phyloP scores from a whole-genome alignment of 805 yeast species.

The Spathaspora gorwiae region DNA sequence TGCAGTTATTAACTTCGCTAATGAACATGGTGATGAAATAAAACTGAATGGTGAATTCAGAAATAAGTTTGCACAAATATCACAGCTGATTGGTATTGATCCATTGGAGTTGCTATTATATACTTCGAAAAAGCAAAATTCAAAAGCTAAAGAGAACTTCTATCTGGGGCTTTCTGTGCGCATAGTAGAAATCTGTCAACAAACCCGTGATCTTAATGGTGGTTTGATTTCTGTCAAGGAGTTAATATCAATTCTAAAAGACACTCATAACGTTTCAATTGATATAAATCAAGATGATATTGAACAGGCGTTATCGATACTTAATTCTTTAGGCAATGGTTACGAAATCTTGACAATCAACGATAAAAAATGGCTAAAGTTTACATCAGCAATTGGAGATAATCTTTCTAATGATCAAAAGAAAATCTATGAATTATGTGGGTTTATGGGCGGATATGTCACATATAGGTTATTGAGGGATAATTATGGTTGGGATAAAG shows the following conservation, averaged over 20 bases:
- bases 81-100: slow-evolving; percentile 79
- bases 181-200: slow-evolving; percentile 70
- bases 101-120: slow-evolving; percentile 47
- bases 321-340: slow-evolving; percentile 65
- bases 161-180: slow-evolving; percentile 66
- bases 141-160: slow-evolving; percentile 47
- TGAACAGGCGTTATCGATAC: slow-evolving; percentile 46
- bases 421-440: slow-evolving; percentile 68
- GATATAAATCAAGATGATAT: slow-evolving; percentile 48
- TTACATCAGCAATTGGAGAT: slow-evolving; percentile 20
- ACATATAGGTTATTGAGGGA: slow-evolving; percentile 59
- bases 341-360: slow-evolving; percentile 59
- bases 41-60: slow-evolving; percentile 60
- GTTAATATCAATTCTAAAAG: slow-evolving; percentile 24
- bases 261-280: slow-evolving; percentile 20
- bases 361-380: slow-evolving; percentile 47
- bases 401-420: slow-evolving; percentile 56
- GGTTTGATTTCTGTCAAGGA: slow-evolving; percentile 66
- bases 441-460: slow-evolving; percentile 69
- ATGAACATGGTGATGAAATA: slow-evolving; percentile 66
- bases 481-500: slow-evolving; percentile 69
- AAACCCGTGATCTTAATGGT: slow-evolving; percentile 70
- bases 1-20: slow-evolving; percentile 71
- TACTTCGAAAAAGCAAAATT: slow-evolving; percentile 14
- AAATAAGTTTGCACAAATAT: slow-evolving; percentile 68